A percentile compares a stretch with the other conserved stretches of the same genome.
Evolutionary conservation across 768 basidiomycete genomes (phyloP).

Genomic region (Termitomyces sp.): DNA sequence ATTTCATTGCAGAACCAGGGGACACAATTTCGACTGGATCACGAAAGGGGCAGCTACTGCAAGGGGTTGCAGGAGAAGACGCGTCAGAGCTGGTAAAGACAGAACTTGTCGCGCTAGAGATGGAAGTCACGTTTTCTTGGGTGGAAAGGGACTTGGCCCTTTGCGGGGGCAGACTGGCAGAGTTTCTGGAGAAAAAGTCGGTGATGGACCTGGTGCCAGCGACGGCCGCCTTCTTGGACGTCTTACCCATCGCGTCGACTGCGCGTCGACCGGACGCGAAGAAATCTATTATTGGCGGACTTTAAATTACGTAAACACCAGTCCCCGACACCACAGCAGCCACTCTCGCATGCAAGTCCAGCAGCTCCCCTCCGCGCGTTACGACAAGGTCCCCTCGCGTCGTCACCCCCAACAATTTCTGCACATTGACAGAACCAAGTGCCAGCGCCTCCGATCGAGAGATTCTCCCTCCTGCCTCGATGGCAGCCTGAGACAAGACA

Average conservation of each 20-base stretch:
- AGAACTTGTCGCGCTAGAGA: constrained; percentile 12
- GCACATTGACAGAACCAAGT: constrained; percentile 45
- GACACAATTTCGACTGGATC: constrained; percentile 22
- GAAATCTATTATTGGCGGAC: constrained; percentile 7
- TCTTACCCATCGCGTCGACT: constrained; percentile 24
- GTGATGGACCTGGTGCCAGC: constrained; percentile 35
- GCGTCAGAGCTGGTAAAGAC: constrained; percentile 18
- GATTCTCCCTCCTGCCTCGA: constrained; percentile 39
- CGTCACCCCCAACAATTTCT: constrained; percentile 35
- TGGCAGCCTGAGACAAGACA: constrained; percentile 33
- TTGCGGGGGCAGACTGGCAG: constrained; percentile 16
- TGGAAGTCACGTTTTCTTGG: constrained; percentile 11
- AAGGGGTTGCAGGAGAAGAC: constrained; percentile 13
- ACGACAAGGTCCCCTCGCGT: constrained; percentile 55
- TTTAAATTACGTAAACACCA: constrained; percentile 8
- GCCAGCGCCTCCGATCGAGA: constrained; percentile 41
- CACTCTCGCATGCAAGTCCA: constrained; percentile 45
- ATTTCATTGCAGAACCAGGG: constrained; percentile 12
- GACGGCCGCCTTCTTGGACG: constrained; percentile 23
- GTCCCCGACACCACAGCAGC: constrained; percentile 46
- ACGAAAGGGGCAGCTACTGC: constrained; percentile 5
- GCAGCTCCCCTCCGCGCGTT: constrained; percentile 48
- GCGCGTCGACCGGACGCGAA: constrained; percentile 11
- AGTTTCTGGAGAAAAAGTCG: constrained; percentile 42
- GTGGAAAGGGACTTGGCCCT: constrained; percentile 3